Evolutionary conservation across 345 rosid species (phyloP).

Genomic region (Syzygium oleosum): DNA sequence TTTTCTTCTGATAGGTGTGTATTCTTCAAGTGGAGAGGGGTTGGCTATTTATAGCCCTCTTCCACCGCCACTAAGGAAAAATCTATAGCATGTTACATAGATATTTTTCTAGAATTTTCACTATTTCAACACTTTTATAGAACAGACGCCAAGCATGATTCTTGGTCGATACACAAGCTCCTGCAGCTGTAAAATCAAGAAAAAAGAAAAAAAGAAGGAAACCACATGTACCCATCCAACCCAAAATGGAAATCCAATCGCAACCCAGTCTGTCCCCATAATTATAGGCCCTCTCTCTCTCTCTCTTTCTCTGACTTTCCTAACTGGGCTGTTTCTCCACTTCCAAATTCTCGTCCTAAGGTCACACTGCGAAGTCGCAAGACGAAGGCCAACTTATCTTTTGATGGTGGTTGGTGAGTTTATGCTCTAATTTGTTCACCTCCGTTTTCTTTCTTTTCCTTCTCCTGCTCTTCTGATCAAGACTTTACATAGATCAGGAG

Average conservation of each 20-base stretch:
- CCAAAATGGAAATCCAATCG: neutral
- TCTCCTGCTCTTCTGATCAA: neutral
- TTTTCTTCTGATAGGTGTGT: no score
- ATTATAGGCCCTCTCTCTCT: no score
- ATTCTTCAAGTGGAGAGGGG: no score
- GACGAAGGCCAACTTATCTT: neutral
- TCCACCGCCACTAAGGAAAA: no score
- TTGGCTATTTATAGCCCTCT: no score
- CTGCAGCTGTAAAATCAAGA: neutral
- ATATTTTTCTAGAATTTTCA: no score
- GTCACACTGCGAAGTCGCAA: no score
- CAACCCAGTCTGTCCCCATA: neutral
- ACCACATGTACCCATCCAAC: neutral
- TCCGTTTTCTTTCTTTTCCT: neutral
- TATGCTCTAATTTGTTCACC: neutral
- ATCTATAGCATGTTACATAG: no score
- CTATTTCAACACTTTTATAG: no score
- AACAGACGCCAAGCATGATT: neutral
- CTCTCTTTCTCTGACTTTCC: no score
- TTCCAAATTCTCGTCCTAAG: no score
- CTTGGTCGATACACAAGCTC: neutral
- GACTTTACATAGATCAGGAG: slow-evolving; percentile 20
- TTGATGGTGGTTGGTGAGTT: neutral
- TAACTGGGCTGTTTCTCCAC: no score
- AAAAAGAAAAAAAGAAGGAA: neutral